phyloP scores from a whole-genome alignment of 2,329 filamentous ascomycete genomes.

The Fusarium pseudoanthophilum region DNA sequence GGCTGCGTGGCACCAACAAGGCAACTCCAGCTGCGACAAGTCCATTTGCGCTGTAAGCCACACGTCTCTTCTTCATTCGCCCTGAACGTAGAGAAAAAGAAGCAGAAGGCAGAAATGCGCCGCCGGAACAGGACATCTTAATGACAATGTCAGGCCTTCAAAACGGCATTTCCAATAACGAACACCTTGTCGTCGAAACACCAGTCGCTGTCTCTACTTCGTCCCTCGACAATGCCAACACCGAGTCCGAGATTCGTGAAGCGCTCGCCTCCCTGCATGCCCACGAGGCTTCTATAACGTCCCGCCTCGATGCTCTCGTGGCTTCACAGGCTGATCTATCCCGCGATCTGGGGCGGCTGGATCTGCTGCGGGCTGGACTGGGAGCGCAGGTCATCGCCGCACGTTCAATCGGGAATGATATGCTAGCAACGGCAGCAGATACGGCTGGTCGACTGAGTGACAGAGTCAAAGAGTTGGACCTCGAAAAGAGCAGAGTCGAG shows the following conservation, averaged over 20 bases:
- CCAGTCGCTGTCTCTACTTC: conserved; percentile 31
- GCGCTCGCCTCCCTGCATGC: conserved; percentile 79
- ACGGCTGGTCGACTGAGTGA: conserved; percentile 88
- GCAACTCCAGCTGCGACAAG: conserved; percentile 25
- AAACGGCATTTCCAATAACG: conserved; percentile 56
- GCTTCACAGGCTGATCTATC: conserved; percentile 87
- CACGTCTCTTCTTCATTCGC: conserved; percentile 22
- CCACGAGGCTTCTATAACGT: conserved; percentile 79
- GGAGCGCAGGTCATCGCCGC: conserved; percentile 88
- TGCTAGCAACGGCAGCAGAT: conserved; percentile 86
- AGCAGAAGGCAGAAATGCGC: conserved; percentile 55
- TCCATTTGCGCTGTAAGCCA: conserved; percentile 25
- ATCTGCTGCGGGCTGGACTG: conserved; percentile 87
- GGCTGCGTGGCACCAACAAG: conserved; percentile 44
- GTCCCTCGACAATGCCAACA: conserved; percentile 75
- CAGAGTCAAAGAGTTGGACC: conserved; percentile 86
- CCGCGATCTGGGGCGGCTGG: conserved; percentile 86
- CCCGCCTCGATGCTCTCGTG: conserved; percentile 79
- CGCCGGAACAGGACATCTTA: conserved; percentile 50
- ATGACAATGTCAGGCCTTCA: conserved; percentile 60
- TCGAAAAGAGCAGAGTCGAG: conserved; percentile 91
- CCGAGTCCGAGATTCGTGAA: conserved; percentile 81
- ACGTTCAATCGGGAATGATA: conserved; percentile 85
- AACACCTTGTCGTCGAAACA: conserved; percentile 47
- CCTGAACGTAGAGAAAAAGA: conserved; percentile 27